These are phyloP conservation scores for Pleurotus cornucopiae DNA, from an alignment of 768 basidiomycete species.

Conservation along the genomic window DNA sequence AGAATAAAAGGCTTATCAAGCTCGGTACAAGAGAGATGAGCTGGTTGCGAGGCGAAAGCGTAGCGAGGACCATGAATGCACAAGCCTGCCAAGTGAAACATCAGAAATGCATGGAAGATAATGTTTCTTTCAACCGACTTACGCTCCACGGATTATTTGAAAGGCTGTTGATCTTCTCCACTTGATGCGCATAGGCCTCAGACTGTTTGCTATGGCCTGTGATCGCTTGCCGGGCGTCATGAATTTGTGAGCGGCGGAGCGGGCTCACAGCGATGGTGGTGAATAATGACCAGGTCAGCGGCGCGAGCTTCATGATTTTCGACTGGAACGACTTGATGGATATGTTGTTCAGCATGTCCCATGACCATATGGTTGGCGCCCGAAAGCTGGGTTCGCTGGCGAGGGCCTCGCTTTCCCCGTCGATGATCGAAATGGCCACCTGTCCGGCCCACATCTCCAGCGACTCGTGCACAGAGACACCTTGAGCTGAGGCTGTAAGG, in stretches of 20 bases:
- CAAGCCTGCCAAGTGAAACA: not conserved
- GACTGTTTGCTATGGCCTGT: not conserved
- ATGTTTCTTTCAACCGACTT: not conserved
- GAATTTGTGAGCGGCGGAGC: not conserved
- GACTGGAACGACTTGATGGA: not conserved
- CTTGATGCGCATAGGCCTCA: not conserved
- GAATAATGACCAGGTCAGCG: not conserved
- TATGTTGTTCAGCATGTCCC: not conserved
- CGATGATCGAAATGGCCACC: not conserved
- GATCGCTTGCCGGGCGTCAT: not conserved
- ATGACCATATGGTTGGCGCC: not conserved
- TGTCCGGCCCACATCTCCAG: not conserved
- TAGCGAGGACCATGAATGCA: not conserved
- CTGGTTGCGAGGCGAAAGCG: slow-evolving; percentile 14
- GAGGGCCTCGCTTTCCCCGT: not conserved
- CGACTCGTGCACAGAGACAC: too few relatives aligned
- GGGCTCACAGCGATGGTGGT: not conserved
- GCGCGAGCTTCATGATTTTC: not conserved
- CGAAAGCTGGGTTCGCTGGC: not conserved
- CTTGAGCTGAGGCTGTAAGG: too few relatives aligned
- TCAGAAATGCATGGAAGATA: not conserved
- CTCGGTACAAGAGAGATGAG: slow-evolving; percentile 16
- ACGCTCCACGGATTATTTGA: not conserved
- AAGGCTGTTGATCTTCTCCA: not conserved
- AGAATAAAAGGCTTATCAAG: slow-evolving; percentile 15